phyloP scores from a whole-genome alignment of 768 basidiomycete species.

The Agaricus sinodeliciosus region DNA sequence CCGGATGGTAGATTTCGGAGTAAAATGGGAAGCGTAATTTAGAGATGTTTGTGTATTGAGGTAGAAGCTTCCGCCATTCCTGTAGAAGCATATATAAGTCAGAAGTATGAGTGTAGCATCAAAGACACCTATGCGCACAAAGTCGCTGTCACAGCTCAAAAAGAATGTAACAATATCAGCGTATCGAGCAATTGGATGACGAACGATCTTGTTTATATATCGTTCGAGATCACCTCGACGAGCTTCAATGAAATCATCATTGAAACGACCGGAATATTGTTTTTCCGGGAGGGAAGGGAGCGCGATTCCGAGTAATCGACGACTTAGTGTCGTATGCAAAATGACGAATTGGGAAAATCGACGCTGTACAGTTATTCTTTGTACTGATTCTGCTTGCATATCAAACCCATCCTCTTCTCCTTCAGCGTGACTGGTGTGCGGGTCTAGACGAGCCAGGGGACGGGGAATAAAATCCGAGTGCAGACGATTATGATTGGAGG shows the following conservation, averaged over 20 bases:
- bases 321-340: slow-evolving; percentile 63
- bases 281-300: slow-evolving; percentile 83
- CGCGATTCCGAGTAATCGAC: slow-evolving; percentile 67
- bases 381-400: slow-evolving; percentile 27
- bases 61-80: slow-evolving; percentile 69
- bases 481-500: slow-evolving; percentile 2
- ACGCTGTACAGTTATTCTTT: slow-evolving; percentile 67
- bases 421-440: background rate
- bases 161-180: slow-evolving; percentile 79
- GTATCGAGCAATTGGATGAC: slow-evolving; percentile 74
- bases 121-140: slow-evolving; percentile 36
- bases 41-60: slow-evolving; percentile 51
- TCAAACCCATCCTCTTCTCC: slow-evolving; percentile 12
- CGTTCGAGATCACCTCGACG: slow-evolving; percentile 75
- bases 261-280: slow-evolving; percentile 77
- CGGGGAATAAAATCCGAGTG: slow-evolving; percentile 15
- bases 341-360: slow-evolving; percentile 83
- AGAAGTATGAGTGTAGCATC: background rate
- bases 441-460: background rate
- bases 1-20: slow-evolving; percentile 76
- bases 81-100: slow-evolving; percentile 19
- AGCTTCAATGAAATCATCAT: slow-evolving; percentile 76
- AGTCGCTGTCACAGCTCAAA: slow-evolving; percentile 67
- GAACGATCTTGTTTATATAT: slow-evolving; percentile 61
- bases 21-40: slow-evolving; percentile 55